Base-by-base conservation (phyloP, 805 yeast species). In the Cyberlindnera xylosilytica region DNA sequence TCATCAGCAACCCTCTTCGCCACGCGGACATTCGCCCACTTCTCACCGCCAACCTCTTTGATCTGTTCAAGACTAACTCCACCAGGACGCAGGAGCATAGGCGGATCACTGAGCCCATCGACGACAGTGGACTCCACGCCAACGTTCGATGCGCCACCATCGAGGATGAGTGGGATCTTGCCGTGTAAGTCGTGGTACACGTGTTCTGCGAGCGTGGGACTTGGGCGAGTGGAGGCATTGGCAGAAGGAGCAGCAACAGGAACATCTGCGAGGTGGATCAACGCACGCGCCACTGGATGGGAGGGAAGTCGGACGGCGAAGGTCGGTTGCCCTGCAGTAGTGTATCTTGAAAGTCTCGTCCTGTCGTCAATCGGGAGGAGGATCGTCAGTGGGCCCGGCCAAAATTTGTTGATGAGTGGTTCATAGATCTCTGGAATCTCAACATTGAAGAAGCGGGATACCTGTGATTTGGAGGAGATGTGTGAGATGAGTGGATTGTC, bases 201-300 rank as follows among this genome's bases (percentile, higher is more conserved):
- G 60, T 93, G 99, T 9, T 73, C 64, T 1, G 99, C 98, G 26
- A 73, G 57, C 0, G 99, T 93, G 1, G 98, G 97, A 16, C 96
- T 85, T 1, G 99, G 99, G 38, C 88, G 69, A 0, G 99, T 93
- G 2, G 97, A 88, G 1, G 97, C 91, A 63, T 93, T 93, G 2
- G 99, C 99, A 1, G 96, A 87, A 0, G 99, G 99, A 0, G 99
- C 99, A 1, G 99, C 99, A 28, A 93, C 64, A 1, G 99, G 98
- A 2, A 85, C 76, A 51, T 89, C 93, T 41, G 95, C 78, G 11
- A 86, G 56, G 2, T 87, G 85, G 41, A 93, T 89, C 35, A 93
- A 67, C 0, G 98, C 96, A 47, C 99, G 69, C 0, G 98, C 98
- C 1, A 93, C 76, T 1, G 91, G 87, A 62, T 91, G 84, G 4